A percentile compares a stretch with the other conserved stretches of the same genome.
These are phyloP conservation scores for Neonectria hederae DNA, from an alignment of 2,329 filamentous ascomycete genomes.

Conservation along the genomic window DNA sequence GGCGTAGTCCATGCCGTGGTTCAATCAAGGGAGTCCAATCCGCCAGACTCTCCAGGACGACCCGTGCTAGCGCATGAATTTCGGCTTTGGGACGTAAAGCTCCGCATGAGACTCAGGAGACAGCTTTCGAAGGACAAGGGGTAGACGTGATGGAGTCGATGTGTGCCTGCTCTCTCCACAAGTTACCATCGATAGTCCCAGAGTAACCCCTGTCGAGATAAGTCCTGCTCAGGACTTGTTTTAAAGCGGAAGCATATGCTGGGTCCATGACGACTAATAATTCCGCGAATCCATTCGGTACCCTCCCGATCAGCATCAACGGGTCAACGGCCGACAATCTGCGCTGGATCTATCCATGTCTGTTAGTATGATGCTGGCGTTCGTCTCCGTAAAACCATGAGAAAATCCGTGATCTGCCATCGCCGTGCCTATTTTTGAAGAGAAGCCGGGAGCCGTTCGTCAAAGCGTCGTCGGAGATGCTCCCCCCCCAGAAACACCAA, in stretches of 20 bases:
- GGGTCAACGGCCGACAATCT: background rate
- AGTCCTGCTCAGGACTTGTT: background rate
- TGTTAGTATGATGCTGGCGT: background rate
- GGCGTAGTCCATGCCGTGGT: constrained; percentile 8
- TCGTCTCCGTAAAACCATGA: background rate
- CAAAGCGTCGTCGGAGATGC: background rate
- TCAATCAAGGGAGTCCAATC: background rate
- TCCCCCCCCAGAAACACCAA: background rate
- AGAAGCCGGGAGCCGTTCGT: background rate
- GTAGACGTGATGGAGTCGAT: background rate
- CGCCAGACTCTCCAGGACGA: background rate
- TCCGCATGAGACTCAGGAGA: background rate
- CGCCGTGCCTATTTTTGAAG: background rate
- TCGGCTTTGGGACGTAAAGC: background rate
- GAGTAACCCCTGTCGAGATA: background rate
- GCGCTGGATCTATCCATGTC: background rate
- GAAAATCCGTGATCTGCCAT: background rate
- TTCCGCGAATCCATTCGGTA: background rate
- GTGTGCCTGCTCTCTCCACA: background rate
- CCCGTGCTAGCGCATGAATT: constrained; percentile 1
- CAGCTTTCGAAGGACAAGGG: background rate
- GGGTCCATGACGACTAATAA: background rate
- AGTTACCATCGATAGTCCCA: background rate
- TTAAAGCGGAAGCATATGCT: background rate
- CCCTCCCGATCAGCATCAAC: background rate